Percentiles rank a stretch among this genome's conserved stretches.
Conservation (phyloP, 1,284 basidiomycete species). For the Thecaphora thlaspeos region DNA sequence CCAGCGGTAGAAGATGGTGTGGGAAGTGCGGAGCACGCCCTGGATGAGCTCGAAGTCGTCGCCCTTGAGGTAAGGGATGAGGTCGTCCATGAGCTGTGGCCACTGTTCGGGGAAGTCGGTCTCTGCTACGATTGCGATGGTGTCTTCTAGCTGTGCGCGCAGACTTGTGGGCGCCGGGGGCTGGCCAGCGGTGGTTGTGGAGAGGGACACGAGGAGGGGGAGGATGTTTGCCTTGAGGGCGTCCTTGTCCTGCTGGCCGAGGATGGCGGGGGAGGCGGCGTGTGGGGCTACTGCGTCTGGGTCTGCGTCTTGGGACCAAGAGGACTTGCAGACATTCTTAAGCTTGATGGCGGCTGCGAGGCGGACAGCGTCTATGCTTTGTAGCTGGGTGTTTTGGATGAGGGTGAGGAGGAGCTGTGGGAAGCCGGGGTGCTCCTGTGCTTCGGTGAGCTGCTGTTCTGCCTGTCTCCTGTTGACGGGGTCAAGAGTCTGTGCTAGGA, state of each 20-base stretch:
- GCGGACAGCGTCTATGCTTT: conserved; percentile 37
- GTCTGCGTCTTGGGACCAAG: conserved; percentile 43
- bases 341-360: conserved; percentile 55
- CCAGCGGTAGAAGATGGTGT: conserved; percentile 94
- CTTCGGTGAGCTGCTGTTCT: conserved; percentile 44
- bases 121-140: conserved; percentile 48
- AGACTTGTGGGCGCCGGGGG: conserved; percentile 41
- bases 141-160: conserved; percentile 48
- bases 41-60: conserved; percentile 81
- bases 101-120: conserved; percentile 53
- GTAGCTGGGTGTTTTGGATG: conserved; percentile 33
- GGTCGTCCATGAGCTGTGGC: conserved; percentile 47
- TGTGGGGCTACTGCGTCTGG: conserved; percentile 22
- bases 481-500: conserved; percentile 51
- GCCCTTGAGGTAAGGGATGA: conserved; percentile 68
- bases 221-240: conserved; percentile 71
- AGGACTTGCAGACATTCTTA: conserved; percentile 54
- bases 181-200: conserved; percentile 16
- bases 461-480: conserved; percentile 41
- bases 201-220: conserved; percentile 75
- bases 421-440: conserved; percentile 45
- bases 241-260: conserved; percentile 64
- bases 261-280: conserved; percentile 5
- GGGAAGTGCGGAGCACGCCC: conserved; percentile 86
- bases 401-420: conserved; percentile 47